Percentiles rank a stretch among this genome's conserved stretches.
phyloP scores from a whole-genome alignment of 805 yeast genomes.

The Millerago galiae region DNA sequence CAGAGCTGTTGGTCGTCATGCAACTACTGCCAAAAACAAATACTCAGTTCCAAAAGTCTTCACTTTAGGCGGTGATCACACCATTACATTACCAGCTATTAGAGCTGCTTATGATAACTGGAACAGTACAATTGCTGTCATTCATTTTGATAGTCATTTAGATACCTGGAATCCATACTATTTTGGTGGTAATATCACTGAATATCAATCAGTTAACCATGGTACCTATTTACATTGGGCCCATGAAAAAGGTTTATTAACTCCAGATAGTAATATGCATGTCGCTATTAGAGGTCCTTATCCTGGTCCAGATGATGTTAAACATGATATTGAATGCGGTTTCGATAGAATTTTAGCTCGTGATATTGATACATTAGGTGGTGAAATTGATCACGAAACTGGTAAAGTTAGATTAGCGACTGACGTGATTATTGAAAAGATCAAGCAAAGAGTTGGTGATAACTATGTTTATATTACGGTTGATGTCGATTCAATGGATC shows the following conservation, averaged over 20 bases:
- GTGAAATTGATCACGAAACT: slow-evolving; percentile 1
- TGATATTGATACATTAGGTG: slow-evolving; percentile 32
- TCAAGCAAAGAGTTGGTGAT: slow-evolving; percentile 32
- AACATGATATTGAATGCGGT: slow-evolving; percentile 44
- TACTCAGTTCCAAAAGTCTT: slow-evolving; percentile 32
- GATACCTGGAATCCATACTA: slow-evolving; percentile 66
- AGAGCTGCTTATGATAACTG: slow-evolving; percentile 40
- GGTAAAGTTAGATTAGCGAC: slow-evolving; percentile 27
- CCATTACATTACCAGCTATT: slow-evolving; percentile 43
- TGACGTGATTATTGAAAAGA: slow-evolving; percentile 29
- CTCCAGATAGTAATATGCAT: slow-evolving; percentile 44
- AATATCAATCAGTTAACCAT: slow-evolving; percentile 55
- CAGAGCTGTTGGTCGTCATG: slow-evolving; percentile 36
- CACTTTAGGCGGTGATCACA: slow-evolving; percentile 52
- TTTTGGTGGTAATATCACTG: slow-evolving; percentile 56
- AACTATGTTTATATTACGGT: slow-evolving; percentile 41
- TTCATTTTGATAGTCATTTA: slow-evolving; percentile 59
- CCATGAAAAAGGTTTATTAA: slow-evolving; percentile 55
- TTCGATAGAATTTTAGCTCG: slow-evolving; percentile 40
- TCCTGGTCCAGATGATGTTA: slow-evolving; percentile 30
- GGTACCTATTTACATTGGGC: slow-evolving; percentile 71
- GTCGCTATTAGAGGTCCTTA: slow-evolving; percentile 64
- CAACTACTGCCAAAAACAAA: slow-evolving; percentile 24
- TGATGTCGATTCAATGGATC: slow-evolving; percentile 47
- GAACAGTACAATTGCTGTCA: slow-evolving; percentile 37